A percentile compares a stretch with the other conserved stretches of the same genome.
These are phyloP conservation scores for Aspergillus ruber DNA, from an alignment of 2,329 filamentous ascomycete species.

Conservation along the genomic window DNA sequence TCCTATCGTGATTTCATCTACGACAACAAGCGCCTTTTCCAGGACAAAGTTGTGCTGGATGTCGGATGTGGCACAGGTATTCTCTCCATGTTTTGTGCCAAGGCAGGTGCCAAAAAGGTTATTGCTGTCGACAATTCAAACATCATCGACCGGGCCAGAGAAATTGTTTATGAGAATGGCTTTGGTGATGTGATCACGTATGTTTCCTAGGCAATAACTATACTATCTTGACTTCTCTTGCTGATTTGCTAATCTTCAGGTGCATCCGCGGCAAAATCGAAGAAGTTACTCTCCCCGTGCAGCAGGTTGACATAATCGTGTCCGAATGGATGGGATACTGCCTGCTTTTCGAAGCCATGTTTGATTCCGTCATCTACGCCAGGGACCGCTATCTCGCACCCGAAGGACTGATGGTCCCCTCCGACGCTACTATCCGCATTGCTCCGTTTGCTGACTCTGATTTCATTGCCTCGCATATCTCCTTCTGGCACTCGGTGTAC, in stretches of 20 bases:
- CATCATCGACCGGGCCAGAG: constrained; percentile 78
- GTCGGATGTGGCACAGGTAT: constrained; percentile 85
- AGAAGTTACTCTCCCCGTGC: constrained; percentile 70
- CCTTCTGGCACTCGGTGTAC: constrained; percentile 89
- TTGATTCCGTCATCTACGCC: constrained; percentile 83
- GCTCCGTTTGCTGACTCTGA: constrained; percentile 73
- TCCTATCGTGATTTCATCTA: constrained; percentile 95
- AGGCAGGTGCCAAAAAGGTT: constrained; percentile 77
- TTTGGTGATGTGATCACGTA: constrained; percentile 65
- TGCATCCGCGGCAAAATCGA: constrained; percentile 82
- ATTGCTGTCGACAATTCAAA: constrained; percentile 88
- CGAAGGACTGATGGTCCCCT: constrained; percentile 77
- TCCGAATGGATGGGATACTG: constrained; percentile 98
- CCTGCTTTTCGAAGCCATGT: constrained; percentile 90
- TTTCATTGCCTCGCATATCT: constrained; percentile 68
- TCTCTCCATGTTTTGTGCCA: constrained; percentile 88
- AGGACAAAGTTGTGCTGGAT: constrained; percentile 79
- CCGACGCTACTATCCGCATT: constrained; percentile 74
- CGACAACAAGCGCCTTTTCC: constrained; percentile 79
- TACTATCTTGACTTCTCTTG: neutral
- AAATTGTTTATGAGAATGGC: constrained; percentile 77
- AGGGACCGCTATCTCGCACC: constrained; percentile 77
- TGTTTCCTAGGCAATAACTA: constrained; percentile 8
- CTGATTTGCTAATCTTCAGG: constrained; percentile 20
- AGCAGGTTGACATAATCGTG: constrained; percentile 86